Conservation (phyloP, 2,329 filamentous ascomycete genomes). For the Trichoderma sp. region DNA sequence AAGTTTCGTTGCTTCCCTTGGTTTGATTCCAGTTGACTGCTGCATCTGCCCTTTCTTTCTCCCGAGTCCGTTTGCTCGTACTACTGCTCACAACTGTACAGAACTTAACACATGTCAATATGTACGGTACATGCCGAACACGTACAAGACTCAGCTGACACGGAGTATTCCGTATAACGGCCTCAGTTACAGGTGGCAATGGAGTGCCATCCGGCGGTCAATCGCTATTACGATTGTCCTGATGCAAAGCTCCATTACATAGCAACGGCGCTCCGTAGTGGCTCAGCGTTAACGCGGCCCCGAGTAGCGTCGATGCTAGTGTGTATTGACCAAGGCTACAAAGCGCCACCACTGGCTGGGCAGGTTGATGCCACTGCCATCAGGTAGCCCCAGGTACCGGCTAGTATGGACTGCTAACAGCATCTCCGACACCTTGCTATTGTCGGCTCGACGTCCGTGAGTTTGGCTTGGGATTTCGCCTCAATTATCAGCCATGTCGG, state of each 20-base stretch:
- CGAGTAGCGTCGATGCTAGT: constrained; percentile 18
- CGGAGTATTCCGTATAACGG: not conserved
- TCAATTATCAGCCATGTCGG: constrained; percentile 3
- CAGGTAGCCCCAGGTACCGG: not conserved
- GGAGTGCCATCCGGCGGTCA: constrained; percentile 2
- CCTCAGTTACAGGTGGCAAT: not conserved
- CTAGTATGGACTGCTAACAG: not conserved
- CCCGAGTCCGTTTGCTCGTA: not conserved
- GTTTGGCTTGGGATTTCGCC: not conserved
- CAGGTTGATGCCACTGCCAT: not conserved
- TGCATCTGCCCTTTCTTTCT: not conserved
- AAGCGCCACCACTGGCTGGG: not conserved
- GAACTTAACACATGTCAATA: not conserved
- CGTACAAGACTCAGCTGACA: constrained; percentile 1
- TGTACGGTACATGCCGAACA: not conserved
- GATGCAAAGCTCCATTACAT: not conserved
- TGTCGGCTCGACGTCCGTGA: constrained; percentile 2
- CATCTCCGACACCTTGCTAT: constrained; percentile 1
- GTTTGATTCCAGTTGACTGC: not conserved
- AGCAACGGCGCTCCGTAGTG: not conserved
- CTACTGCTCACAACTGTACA: not conserved
- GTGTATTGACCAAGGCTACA: not conserved
- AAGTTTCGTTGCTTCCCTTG: not conserved
- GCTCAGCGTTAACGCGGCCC: not conserved
- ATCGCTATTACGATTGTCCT: not conserved